Conservation (phyloP, 2,329 filamentous ascomycete genomes). For the Cytospora schulzeri region DNA sequence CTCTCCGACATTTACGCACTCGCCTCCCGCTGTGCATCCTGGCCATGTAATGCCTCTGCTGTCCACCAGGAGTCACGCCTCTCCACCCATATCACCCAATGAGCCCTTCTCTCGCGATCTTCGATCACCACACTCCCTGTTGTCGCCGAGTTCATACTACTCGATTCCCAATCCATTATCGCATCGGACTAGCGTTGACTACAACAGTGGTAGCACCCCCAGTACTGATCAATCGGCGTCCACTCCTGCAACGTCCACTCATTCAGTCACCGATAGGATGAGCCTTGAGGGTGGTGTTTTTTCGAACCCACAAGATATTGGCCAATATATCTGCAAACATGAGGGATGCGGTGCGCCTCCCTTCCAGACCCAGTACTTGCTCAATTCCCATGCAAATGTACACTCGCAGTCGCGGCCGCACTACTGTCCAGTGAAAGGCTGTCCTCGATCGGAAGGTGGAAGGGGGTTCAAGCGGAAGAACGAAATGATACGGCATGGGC, state of each 20-base stretch:
- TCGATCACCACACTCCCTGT: slow-evolving; percentile 48
- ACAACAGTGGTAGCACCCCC: slow-evolving; percentile 46
- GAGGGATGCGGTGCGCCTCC: slow-evolving; percentile 69
- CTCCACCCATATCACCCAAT: slow-evolving; percentile 54
- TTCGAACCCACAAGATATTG: slow-evolving; percentile 48
- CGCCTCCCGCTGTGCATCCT: slow-evolving; percentile 38
- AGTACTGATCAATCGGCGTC: slow-evolving; percentile 47
- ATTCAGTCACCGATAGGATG: slow-evolving; percentile 53
- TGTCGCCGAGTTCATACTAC: slow-evolving; percentile 44
- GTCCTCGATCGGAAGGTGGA: slow-evolving; percentile 63
- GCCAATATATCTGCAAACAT: slow-evolving; percentile 59
- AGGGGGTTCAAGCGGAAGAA: slow-evolving; percentile 74
- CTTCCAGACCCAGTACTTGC: slow-evolving; percentile 75
- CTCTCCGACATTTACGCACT: slow-evolving; percentile 32
- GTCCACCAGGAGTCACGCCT: slow-evolving; percentile 40
- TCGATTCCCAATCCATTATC: slow-evolving; percentile 35
- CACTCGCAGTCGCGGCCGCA: slow-evolving; percentile 67
- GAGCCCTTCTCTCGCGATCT: slow-evolving; percentile 49
- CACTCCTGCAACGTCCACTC: slow-evolving; percentile 44
- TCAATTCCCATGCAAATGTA: slow-evolving; percentile 79
- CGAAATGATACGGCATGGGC: slow-evolving; percentile 74
- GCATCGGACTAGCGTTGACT: slow-evolving; percentile 45
- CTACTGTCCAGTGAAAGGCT: slow-evolving; percentile 65
- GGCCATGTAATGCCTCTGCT: slow-evolving; percentile 38
- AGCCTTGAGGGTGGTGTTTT: slow-evolving; percentile 52